A percentile compares a stretch with the other conserved stretches of the same genome.
Conservation (phyloP, 805 yeast genomes). For the Kodamaea hsintzibuensis region DNA sequence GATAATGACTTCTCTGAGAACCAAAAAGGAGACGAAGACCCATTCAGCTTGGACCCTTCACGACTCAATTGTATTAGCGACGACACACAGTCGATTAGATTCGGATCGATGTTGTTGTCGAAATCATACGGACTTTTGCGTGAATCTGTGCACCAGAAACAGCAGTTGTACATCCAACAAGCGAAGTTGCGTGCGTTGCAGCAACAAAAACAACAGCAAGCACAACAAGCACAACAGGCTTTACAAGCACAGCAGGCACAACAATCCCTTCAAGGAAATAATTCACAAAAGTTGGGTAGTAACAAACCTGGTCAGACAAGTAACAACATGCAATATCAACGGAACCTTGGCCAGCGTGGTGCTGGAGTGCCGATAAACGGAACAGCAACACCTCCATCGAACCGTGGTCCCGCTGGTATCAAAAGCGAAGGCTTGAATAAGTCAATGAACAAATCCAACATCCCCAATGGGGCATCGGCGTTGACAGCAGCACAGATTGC, state of each 20-base stretch:
- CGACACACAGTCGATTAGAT: constrained; percentile 85
- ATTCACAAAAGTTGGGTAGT: not conserved
- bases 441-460: constrained; percentile 1
- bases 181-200: constrained; percentile 45
- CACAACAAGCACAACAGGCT: constrained; percentile 6
- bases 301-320: not conserved
- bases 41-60: constrained; percentile 77
- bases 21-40: constrained; percentile 40
- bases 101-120: constrained; percentile 86
- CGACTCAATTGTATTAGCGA: constrained; percentile 77
- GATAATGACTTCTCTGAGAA: constrained; percentile 55
- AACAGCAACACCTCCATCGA: not conserved
- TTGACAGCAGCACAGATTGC: constrained; percentile 8
- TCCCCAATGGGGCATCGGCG: constrained; percentile 3
- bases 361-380: not conserved
- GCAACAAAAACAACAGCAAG: constrained; percentile 28
- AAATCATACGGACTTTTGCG: constrained; percentile 80
- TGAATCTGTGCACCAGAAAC: constrained; percentile 73
- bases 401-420: not conserved
- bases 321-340: constrained; percentile 2
- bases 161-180: constrained; percentile 51
- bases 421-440: not conserved
- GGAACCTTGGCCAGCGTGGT: constrained; percentile 3
- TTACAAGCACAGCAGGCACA: not conserved
- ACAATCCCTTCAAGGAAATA: not conserved